A percentile compares a stretch with the other conserved stretches of the same genome.
Conservation (phyloP, 495 filamentous ascomycete genomes). For the Neurospora cerealis region DNA sequence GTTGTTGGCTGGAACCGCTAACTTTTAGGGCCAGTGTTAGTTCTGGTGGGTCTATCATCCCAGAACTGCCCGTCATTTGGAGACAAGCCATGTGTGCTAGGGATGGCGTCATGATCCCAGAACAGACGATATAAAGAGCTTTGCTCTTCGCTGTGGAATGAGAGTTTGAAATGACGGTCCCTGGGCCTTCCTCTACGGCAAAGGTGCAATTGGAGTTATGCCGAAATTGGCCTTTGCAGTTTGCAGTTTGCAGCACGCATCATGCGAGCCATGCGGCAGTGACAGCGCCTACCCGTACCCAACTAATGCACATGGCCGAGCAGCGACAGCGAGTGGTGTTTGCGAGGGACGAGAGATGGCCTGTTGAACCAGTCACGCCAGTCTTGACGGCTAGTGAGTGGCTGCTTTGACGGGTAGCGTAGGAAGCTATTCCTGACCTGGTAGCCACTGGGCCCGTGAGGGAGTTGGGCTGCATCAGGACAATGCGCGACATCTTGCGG, state of each 20-base stretch:
- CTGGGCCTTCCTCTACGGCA: not conserved
- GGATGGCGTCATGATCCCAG: not conserved
- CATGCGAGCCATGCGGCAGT: not conserved
- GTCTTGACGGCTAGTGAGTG: not conserved
- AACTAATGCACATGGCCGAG: not conserved
- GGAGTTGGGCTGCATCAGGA: not conserved
- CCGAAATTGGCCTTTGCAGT: not conserved
- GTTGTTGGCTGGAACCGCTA: not conserved
- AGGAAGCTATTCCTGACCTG: not conserved
- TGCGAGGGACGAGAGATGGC: not conserved
- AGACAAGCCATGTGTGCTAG: not conserved
- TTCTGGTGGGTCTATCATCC: not conserved
- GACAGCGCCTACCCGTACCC: not conserved
- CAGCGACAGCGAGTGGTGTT: not conserved
- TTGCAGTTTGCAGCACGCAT: not conserved
- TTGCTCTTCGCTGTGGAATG: not conserved
- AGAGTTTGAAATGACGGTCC: not conserved
- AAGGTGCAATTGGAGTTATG: not conserved
- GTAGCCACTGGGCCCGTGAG: not conserved
- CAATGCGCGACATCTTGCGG: not conserved
- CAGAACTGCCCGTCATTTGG: not conserved
- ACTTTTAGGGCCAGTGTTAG: not conserved
- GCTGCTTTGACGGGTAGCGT: not conserved
- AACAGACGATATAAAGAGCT: not conserved
- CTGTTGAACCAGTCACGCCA: not conserved